Base-by-base conservation (phyloP, 2,329 filamentous ascomycete species). In the Endothia cerciana region DNA sequence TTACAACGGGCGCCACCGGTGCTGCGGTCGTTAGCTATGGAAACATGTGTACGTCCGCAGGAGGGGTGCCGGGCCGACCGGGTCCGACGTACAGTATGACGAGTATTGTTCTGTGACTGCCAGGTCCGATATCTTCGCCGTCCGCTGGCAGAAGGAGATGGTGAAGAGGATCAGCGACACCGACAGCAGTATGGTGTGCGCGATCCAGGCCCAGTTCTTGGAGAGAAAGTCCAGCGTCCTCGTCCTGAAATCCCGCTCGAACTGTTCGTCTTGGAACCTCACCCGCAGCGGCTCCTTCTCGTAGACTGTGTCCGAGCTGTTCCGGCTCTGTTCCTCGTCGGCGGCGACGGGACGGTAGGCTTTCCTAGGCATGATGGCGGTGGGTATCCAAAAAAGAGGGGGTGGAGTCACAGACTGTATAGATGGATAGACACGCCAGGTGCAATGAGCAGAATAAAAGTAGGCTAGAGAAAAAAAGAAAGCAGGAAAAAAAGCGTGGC, bases 1-100 rank as follows among this genome's bases (percentile, higher is more conserved):
- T 75, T 7, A 85, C 80, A 0, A 80, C 78, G 30, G 77, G 74
- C 1, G 78, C 78, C 51, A 82, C 81, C 6, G 83, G 81, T 45
- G 82, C 83, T 85, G 62, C 56, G 25, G 40, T 72, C 60, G 40
- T 33, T 5, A 59, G 17, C 7, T 1, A 6, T 8, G 5, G 45
- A 33, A n/a, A n/a, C n/a, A n/a, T n/a, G n/a, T n/a, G n/a, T n/a
- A n/a, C n/a, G n/a, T n/a, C n/a, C n/a, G n/a, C n/a, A n/a, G n/a
- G n/a, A n/a, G n/a, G n/a, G n/a, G n/a, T n/a, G n/a, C n/a, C n/a
- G n/a, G n/a, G n/a, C n/a, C n/a, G 36, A 57, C 22, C 10, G 30
- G 38, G 8, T 15, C 10, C 13, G 19, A 19, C 65, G 4, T 69
- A 73, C 73, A 73, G 70, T 76, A 82, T 30, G 81, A 79, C 2